Evolutionary conservation across 129 eudicot genomes (phyloP), one percentile per base, ranked within the genome.

Genomic region (Tagetes patula): DNA sequence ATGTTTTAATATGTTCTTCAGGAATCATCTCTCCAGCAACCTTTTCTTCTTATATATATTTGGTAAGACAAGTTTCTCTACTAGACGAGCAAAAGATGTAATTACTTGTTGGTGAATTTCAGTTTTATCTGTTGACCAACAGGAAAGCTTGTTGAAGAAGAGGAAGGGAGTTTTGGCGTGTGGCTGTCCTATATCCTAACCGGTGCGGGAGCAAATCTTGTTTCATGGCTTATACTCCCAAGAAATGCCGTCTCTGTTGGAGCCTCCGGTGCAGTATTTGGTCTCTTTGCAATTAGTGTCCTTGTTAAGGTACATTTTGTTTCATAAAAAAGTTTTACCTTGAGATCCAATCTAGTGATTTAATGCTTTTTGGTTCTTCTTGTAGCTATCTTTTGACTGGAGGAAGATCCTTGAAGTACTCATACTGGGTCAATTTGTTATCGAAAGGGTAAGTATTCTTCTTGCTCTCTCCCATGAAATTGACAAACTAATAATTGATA

Each of bases 61-160:
- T 73, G 98, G 98, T 93, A 82, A 85, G 92, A 37, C 20, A 6
- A 34, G 34, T 49, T 74, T 60, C 65, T 75, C 67, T 50, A 56
- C 39, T 68, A 46, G 33, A 76, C 32, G 56, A 14, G 49, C 37
- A 54, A n/a, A 45, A 13, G 45, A 61, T 30, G 8, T 50, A 38
- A 54, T 66, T 46, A 41, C 11, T 46, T 64, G 12, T 34, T 27
- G 30, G 46, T 10, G 65, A 27, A 4, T 70, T 45, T 33, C 49
- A 38, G 27, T 37, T 52, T 63, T 54, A 53, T 30, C 58, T 14
- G 63, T 84, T 69, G 49, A 14, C 73, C 75, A 56, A 68, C 59
- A 93, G 98, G 98, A 82, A 94, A 94, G 81, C 96, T 94, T 73
- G 98, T 94, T 82, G 98, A 94, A 86, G 98, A 94, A 80, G 98